Evolutionary conservation across 441 rosid species (phyloP).

Genomic region (Pelargonium myrrhifolium): DNA sequence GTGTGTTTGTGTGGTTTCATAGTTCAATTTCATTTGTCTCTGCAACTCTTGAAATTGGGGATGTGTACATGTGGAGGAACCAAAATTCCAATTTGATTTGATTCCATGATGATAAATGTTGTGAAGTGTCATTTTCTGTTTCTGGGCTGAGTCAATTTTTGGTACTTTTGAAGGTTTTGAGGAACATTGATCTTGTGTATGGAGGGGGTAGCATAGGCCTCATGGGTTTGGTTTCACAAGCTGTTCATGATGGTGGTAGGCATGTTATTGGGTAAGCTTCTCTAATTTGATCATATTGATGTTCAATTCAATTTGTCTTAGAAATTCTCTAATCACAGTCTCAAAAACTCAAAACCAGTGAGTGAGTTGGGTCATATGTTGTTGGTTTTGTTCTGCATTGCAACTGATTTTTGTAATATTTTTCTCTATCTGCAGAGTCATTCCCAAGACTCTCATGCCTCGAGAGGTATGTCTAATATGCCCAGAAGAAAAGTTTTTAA

Average conservation of each 20-base stretch:
- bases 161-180: conserved; percentile 48
- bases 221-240: conserved; percentile 91
- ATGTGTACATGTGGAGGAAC: background rate
- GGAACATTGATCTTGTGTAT: conserved; percentile 89
- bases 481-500: conserved; percentile 21
- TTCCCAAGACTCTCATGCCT: conserved; percentile 99
- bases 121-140: background rate
- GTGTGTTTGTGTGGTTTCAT: no score
- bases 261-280: conserved; percentile 80
- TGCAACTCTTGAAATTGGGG: background rate
- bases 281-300: background rate
- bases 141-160: conserved; percentile 22
- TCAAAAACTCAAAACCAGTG: conserved; percentile 5
- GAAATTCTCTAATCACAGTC: no score
- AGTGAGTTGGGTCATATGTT: conserved; percentile 24
- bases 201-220: conserved; percentile 98
- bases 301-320: no score
- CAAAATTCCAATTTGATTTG: background rate
- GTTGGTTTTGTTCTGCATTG: conserved; percentile 25
- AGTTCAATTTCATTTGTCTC: background rate
- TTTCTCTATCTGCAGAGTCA: conserved; percentile 77
- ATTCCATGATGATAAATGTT: background rate
- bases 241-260: conserved; percentile 92
- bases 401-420: conserved; percentile 53
- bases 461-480: conserved; percentile 82